Base-by-base conservation (phyloP, 2,329 filamentous ascomycete species). In the Xylaria polymorpha region DNA sequence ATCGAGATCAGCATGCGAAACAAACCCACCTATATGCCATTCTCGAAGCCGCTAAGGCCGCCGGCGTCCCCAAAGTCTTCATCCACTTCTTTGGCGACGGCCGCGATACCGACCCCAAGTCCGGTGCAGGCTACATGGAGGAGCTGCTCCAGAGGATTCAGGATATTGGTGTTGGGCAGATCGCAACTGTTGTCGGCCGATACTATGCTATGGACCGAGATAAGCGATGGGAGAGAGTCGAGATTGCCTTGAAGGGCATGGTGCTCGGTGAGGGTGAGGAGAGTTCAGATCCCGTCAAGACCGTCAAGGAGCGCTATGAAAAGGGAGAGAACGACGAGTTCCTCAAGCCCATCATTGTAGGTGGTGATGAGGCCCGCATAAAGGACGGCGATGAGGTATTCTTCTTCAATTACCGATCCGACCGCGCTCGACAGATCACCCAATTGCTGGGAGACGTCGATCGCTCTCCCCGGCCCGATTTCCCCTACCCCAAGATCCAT, bases 371-470 rank as follows among this genome's bases (percentile, higher is more conserved):
- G 78, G 86, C 87, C 71, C 92, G 96, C 76, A 91, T 99, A 79
- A 90, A 97, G 85, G 92, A 98, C 79, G 87, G 92, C 74, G 96
- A 99, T 80, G 95, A 94, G 63, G 88, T 98, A 77, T 98, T 98
- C 89, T 98, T 98, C 90, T 99, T 99, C 92, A 99, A 99, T 90
- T 99, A 99, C 88, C 94, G 96, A 78, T 98, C 96, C 67, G 96
- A 99, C 81, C 94, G 96, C 81, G 95, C 95, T 62, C 93, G 96
- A 76, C 96, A 99, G 83, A 92, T 99, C 80, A 97, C 94, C 59
- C 96, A 98, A 84, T 88, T 99, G 53, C 86, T 99, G 64, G 96
- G 96, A 75, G 92, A 92, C 80, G 91, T 95, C 79, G 96, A 99
- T 85, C 93, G 94, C 78, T 97, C 94, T 29, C 94, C 94, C 65